phyloP scores from a whole-genome alignment of 192 early-diverging fungal species.

The Coemansia nantahalensis region DNA sequence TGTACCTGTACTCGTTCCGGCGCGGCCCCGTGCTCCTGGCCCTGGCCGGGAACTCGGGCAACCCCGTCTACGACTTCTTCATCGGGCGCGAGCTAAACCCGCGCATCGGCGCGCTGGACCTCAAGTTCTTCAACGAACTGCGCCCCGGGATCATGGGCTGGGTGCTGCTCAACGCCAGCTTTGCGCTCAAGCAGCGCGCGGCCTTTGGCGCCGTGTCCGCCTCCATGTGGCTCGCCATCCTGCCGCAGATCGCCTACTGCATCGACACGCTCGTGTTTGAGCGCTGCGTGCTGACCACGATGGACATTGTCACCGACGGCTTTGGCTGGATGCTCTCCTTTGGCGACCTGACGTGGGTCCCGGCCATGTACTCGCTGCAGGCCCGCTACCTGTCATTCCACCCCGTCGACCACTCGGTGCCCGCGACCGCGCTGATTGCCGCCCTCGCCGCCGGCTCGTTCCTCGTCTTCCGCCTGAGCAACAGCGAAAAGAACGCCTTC shows the following conservation, averaged over 20 bases:
- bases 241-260: slow-evolving; percentile 82
- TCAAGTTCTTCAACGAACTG: slow-evolving; percentile 94
- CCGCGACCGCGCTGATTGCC: slow-evolving; percentile 44
- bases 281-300: slow-evolving; percentile 85
- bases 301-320: slow-evolving; percentile 98
- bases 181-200: slow-evolving; percentile 74
- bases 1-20: slow-evolving; percentile 77
- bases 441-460: slow-evolving; percentile 63
- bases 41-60: slow-evolving; percentile 88
- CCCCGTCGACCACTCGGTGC: slow-evolving; percentile 60
- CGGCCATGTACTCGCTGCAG: slow-evolving; percentile 87
- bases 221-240: slow-evolving; percentile 70
- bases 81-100: slow-evolving; percentile 98
- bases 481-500: slow-evolving; percentile 90
- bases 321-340: slow-evolving; percentile 90
- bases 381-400: slow-evolving; percentile 77
- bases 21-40: slow-evolving; percentile 64
- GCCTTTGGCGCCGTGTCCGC: slow-evolving; percentile 66
- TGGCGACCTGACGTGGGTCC: slow-evolving; percentile 86
- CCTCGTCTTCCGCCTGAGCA: slow-evolving; percentile 85
- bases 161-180: slow-evolving; percentile 74
- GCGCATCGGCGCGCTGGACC: slow-evolving; percentile 74
- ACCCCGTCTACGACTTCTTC: slow-evolving; percentile 88
- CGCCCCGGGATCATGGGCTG: slow-evolving; percentile 92
- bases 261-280: slow-evolving; percentile 72